Conservation (phyloP, 73 alveolate species). For the Stentor coeruleus region DNA sequence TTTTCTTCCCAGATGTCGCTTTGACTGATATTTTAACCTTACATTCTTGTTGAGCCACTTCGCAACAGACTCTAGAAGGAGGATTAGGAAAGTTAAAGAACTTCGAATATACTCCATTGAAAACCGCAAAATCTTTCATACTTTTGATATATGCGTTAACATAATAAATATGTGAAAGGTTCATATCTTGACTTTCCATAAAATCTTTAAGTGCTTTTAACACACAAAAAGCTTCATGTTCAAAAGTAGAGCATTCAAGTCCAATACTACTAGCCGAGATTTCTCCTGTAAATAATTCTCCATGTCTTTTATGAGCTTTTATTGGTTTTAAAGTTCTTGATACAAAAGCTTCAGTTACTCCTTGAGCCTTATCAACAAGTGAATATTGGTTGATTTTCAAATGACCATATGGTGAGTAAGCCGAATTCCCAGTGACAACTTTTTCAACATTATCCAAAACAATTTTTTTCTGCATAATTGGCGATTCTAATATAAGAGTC, state of each 20-base stretch:
- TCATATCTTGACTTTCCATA: constrained; percentile 14
- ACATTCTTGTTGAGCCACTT: constrained; percentile 12
- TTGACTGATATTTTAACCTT: not conserved
- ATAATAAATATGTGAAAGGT: constrained; percentile 25
- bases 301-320: not conserved
- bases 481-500: constrained; percentile 87
- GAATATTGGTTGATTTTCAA: constrained; percentile 31
- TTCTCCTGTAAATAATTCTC: not conserved
- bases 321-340: not conserved
- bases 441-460: constrained; percentile 25
- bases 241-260: constrained; percentile 5
- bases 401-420: constrained; percentile 40
- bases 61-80: constrained; percentile 55
- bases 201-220: constrained; percentile 15
- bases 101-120: constrained; percentile 43
- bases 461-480: constrained; percentile 65
- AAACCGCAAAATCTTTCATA: constrained; percentile 34
- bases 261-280: constrained; percentile 1
- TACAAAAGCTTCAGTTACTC: constrained; percentile 15
- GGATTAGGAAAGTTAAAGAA: constrained; percentile 53
- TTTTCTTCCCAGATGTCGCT: not conserved
- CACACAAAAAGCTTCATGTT: constrained; percentile 27
- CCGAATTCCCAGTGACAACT: not conserved
- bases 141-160: constrained; percentile 33
- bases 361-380: constrained; percentile 41